Evolutionary conservation across 2,329 filamentous ascomycete genomes (phyloP), one percentile per base, ranked within the genome.

Genomic region (Xylariales sp.): DNA sequence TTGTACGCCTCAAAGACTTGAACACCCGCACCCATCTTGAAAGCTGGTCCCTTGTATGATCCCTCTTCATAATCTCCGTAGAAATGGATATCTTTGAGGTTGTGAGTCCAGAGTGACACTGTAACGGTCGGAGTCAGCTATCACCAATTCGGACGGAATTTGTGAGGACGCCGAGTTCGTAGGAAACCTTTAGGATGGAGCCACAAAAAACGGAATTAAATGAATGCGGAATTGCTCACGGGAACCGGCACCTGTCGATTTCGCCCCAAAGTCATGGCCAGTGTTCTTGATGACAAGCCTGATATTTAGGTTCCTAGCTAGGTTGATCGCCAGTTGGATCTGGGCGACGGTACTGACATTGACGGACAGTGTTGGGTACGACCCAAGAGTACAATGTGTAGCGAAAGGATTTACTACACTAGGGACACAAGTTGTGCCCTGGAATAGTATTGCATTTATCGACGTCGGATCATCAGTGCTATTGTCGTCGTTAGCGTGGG

Each of bases 221-320:
- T 18, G n/a, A 30, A 14, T 32, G 3, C 1, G 5, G 18, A 16
- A 34, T 10, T 16, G 48, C 62, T 64, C 36, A 64, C 62, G 56
- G 14, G 73, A 63, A 14, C 73, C 74, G 18, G 73, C 74, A 23
- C 75, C 75, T 10, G 74, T 75, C 4, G 74, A 75, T 52, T 75
- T 76, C n/a, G 73, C 75, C 39, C 70, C 62, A 23, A 74, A 75
- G 48, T 76, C 75, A 67, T 75, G 73, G 3, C 75, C 75, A 1
- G 75, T 76, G 52, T 76, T 76, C 61, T 75, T 75, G 41, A 75
- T 67, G 12, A 76, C 75, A 12, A 76, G 72, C 23, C 75, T 70
- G 34, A 76, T 57, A 49, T 76, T 75, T 5, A 75, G 59, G 43
- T 69, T 76, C 6, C 75, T 73, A 14, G 75, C 75, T 50, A 76